Evolutionary conservation across 1,284 basidiomycete genomes (phyloP).

Genomic region (Moesziomyces sp.): DNA sequence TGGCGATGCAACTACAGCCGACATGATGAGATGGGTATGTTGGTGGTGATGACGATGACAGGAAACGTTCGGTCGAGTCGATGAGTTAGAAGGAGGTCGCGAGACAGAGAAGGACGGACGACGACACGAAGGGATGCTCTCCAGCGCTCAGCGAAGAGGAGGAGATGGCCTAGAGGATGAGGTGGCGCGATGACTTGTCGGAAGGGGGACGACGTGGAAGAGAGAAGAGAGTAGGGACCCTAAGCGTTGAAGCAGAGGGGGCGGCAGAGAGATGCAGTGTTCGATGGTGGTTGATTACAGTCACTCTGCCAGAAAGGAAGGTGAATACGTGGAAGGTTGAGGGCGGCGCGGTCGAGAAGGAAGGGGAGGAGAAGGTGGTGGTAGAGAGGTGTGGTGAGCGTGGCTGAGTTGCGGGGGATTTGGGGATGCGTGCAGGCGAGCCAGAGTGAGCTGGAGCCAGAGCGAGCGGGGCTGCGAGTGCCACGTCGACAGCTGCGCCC

Average conservation of each 20-base stretch:
- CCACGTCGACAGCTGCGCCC: neutral
- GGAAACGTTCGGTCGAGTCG: conserved; percentile 1
- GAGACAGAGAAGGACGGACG: neutral
- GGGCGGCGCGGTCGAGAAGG: neutral
- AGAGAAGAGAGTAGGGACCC: conserved; percentile 1
- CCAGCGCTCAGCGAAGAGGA: conserved; percentile 49
- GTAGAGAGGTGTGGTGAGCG: conserved; percentile 6
- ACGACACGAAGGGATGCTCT: conserved; percentile 5
- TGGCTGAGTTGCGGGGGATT: neutral
- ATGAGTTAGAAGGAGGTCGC: conserved; percentile 2
- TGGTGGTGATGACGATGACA: conserved; percentile 22
- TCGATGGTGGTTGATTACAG: neutral
- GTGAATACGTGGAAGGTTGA: conserved; percentile 30
- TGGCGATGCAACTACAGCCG: conserved; percentile 3
- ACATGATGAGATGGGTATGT: conserved; percentile 1
- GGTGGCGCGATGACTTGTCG: conserved; percentile 1
- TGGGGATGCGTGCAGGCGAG: conserved; percentile 1
- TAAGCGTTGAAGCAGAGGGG: conserved; percentile 38
- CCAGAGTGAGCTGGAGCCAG: too few relatives aligned
- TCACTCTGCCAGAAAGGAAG: neutral
- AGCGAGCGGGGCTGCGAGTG: too few relatives aligned
- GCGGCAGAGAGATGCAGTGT: conserved; percentile 4
- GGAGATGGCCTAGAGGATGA: conserved; percentile 11
- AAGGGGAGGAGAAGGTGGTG: conserved; percentile 11
- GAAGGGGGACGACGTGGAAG: neutral